These are phyloP conservation scores for Ophiocordyceps camponoti-leonardi DNA, from an alignment of 2,329 filamentous ascomycete species.

Conservation along the genomic window DNA sequence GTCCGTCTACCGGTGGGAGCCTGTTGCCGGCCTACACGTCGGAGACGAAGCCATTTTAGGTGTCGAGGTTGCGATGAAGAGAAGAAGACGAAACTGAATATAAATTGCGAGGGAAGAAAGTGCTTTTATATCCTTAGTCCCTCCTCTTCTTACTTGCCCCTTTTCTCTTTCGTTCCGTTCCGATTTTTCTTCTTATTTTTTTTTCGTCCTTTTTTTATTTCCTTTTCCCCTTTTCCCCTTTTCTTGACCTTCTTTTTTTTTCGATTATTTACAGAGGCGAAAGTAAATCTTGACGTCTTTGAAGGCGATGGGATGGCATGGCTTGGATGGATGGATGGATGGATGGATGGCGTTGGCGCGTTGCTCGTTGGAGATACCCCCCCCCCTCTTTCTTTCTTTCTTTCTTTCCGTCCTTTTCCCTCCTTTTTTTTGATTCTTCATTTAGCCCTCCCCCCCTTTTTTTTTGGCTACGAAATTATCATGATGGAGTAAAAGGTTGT, in stretches of 20 bases:
- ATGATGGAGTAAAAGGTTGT: too few species aligned
- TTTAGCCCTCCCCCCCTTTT: neutral
- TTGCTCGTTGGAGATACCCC: neutral
- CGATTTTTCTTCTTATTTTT: neutral
- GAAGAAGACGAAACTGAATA: neutral
- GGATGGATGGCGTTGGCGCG: neutral
- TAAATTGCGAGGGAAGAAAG: too few species aligned
- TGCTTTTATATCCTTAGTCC: too few species aligned
- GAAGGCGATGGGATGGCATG: neutral
- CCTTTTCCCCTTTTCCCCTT: too few species aligned
- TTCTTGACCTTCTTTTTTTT: too few species aligned
- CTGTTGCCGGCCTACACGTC: neutral
- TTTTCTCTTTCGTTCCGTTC: neutral
- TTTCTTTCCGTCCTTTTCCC: neutral
- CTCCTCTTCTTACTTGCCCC: neutral
- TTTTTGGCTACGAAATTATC: too few species aligned
- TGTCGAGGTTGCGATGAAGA: too few species aligned
- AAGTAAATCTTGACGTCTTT: neutral
- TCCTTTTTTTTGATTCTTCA: too few species aligned
- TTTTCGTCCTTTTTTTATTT: neutral
- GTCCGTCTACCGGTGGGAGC: conserved; percentile 3
- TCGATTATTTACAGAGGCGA: too few species aligned
- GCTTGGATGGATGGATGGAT: too few species aligned
- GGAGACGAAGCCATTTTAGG: neutral
- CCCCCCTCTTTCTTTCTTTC: neutral